Conservation (phyloP, 129 eudicot genomes). For the Lonicera japonica region DNA sequence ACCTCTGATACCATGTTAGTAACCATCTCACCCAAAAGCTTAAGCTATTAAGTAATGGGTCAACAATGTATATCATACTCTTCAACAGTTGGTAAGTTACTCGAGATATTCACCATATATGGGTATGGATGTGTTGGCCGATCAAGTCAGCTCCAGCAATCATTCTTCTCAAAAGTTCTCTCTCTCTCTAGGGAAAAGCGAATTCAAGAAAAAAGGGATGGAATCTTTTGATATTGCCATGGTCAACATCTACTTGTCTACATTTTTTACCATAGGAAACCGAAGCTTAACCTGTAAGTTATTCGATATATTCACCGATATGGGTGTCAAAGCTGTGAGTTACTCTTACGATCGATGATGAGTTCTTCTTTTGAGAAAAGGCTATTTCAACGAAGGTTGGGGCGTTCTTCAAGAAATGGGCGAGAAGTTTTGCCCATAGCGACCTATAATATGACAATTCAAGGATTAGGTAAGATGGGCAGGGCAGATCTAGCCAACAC, state of each 20-base stretch:
- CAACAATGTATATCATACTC: constrained; percentile 81
- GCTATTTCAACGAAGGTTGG: constrained; percentile 76
- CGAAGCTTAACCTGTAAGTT: constrained; percentile 81
- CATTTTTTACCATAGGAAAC: constrained; percentile 79
- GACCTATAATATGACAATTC: constrained; percentile 73
- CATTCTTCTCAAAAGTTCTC: constrained; percentile 17
- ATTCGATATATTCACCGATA: constrained; percentile 60
- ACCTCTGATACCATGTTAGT: too few species aligned
- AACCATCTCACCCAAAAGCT: too few species aligned
- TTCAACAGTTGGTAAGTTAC: too few species aligned
- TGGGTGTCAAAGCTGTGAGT: constrained; percentile 61
- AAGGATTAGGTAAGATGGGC: constrained; percentile 80
- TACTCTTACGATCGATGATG: constrained; percentile 78
- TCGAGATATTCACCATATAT: constrained; percentile 81
- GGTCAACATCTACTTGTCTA: constrained; percentile 84
- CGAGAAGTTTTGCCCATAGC: constrained; percentile 56
- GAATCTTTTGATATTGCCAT: constrained; percentile 70
- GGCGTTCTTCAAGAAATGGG: constrained; percentile 69
- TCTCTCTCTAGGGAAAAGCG: constrained; percentile 50
- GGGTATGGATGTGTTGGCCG: constrained; percentile 73
- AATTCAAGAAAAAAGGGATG: constrained; percentile 45
- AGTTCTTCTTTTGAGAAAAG: constrained; percentile 90
- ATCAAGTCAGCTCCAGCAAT: constrained; percentile 29
- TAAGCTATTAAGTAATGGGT: not conserved
- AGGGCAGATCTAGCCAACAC: constrained; percentile 71